phyloP scores from a whole-genome alignment of 441 rosid genomes.

The Populus tomentosa region DNA sequence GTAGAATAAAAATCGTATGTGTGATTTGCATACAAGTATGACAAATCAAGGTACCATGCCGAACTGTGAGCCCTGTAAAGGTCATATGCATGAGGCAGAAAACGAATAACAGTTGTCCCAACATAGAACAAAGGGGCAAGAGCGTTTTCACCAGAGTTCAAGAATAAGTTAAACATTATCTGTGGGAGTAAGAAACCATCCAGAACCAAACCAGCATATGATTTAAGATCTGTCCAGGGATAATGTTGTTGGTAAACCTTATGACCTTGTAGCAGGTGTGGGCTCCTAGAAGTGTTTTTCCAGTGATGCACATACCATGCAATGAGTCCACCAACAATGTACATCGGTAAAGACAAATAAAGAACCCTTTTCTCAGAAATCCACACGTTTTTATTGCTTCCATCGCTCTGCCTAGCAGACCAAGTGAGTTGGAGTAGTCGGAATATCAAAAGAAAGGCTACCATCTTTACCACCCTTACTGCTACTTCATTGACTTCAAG shows the following conservation, averaged over 20 bases:
- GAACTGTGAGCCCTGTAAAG: constrained; percentile 65
- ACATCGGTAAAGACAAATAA: constrained; percentile 52
- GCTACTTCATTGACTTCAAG: constrained; percentile 78
- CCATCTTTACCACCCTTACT: constrained; percentile 74
- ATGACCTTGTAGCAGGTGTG: constrained; percentile 19
- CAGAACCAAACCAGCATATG: constrained; percentile 75
- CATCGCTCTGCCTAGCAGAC: constrained; percentile 50
- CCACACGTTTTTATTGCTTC: constrained; percentile 42
- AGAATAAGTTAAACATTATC: constrained; percentile 60
- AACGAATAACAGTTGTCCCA: constrained; percentile 58
- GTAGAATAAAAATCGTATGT: constrained; percentile 76
- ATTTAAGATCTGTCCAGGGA: constrained; percentile 59
- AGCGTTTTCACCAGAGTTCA: constrained; percentile 39
- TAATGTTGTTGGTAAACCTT: constrained; percentile 32
- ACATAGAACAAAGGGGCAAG: constrained; percentile 53
- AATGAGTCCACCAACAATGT: constrained; percentile 57
- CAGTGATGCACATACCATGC: constrained; percentile 53
- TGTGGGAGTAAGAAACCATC: constrained; percentile 84
- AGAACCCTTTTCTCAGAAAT: constrained; percentile 63
- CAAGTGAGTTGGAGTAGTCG: constrained; percentile 76
- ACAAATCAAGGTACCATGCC: constrained; percentile 46
- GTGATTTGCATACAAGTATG: constrained; percentile 77
- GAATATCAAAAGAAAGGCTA: constrained; percentile 80
- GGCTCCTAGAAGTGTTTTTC: constrained; percentile 35
- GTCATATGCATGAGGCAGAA: constrained; percentile 87